phyloP scores from a whole-genome alignment of 139 green algal species.

The Raphidocelis subcapitata region DNA sequence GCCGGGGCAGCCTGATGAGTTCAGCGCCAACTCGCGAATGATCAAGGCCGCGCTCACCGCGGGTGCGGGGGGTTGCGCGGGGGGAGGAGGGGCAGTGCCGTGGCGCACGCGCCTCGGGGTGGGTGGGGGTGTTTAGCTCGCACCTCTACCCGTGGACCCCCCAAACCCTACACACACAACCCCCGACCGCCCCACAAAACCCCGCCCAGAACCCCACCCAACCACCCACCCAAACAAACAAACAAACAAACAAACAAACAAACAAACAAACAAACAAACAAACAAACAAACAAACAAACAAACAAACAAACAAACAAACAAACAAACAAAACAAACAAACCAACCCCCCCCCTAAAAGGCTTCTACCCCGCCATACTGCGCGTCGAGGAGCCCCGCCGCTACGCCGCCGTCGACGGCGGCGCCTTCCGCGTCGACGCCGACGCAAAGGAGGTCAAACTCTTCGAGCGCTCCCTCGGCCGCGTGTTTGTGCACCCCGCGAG shows the following conservation, averaged over 20 bases:
- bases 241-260: slow-evolving; percentile 24
- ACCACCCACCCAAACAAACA: slow-evolving; percentile 18
- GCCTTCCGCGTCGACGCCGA: slow-evolving; percentile 13
- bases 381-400: slow-evolving; percentile 70
- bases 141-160: too few species aligned
- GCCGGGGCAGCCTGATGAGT: slow-evolving; percentile 17
- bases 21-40: slow-evolving; percentile 53
- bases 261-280: slow-evolving; percentile 22
- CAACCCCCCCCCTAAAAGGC: slow-evolving; percentile 53
- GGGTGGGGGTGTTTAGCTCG: too few species aligned
- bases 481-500: slow-evolving; percentile 93
- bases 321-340: slow-evolving; percentile 22
- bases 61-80: not conserved
- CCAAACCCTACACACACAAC: too few species aligned
- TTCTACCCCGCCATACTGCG: slow-evolving; percentile 94
- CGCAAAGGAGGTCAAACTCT: slow-evolving; percentile 59
- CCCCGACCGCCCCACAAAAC: too few species aligned
- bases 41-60: slow-evolving; percentile 62
- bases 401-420: slow-evolving; percentile 10
- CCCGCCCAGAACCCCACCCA: too few species aligned
- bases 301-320: slow-evolving; percentile 26
- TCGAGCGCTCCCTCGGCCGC: slow-evolving; percentile 65
- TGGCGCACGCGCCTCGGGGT: too few species aligned
- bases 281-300: slow-evolving; percentile 18
- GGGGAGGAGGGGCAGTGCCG: too few species aligned